Evolutionary conservation across 202 grass and related monocot species (phyloP), one percentile per base, ranked within the genome.

Genomic region (Panicum virgatum): DNA sequence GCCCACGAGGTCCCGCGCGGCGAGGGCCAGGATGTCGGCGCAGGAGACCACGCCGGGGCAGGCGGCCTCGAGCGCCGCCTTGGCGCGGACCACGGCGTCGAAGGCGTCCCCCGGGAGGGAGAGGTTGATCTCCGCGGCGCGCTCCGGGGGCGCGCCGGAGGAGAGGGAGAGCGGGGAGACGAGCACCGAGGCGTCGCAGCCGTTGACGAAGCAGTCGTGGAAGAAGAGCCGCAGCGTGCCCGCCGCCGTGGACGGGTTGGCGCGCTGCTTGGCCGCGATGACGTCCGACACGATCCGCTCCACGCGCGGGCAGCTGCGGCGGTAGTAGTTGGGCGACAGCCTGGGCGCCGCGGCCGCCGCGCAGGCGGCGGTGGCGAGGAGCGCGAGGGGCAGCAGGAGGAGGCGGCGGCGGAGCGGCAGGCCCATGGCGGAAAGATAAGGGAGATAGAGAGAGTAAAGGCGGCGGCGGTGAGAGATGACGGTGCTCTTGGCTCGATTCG

Each of bases 181-280:
- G 18, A 98, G 88, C 7, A 98, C 82, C 6, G 96, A 98, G 9
- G 90, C 96, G 73, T 98, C 96, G 94, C 94, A 97, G 73, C 93
- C 93, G 43, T 59, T 72, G 30, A 87, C 84, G 86, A 97, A 97
- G 86, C 94, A 93, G 84, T 97, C 94, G 86, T 97, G 94, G 88
- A 97, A 97, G 88, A 97, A 97, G 86, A 97, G 91, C 0, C 91
- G 91, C 23, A 97, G 90, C 54, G 94, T 89, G 52, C 94, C 90
- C 3, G 94, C 94, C 1, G 86, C 94, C 4, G 94, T 93, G 23
- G 91, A 91, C 1, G 91, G 94, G 74, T 91, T 97, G 1, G 86
- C 90, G 45, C 86, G 85, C 94, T 97, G 94, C 75, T 97, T 97
- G 51, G 84, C 77, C 12, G 83, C 42, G 58, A 97, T 65, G 39